Conservation (phyloP, 2,329 filamentous ascomycete species). For the Penicillium sp. region DNA sequence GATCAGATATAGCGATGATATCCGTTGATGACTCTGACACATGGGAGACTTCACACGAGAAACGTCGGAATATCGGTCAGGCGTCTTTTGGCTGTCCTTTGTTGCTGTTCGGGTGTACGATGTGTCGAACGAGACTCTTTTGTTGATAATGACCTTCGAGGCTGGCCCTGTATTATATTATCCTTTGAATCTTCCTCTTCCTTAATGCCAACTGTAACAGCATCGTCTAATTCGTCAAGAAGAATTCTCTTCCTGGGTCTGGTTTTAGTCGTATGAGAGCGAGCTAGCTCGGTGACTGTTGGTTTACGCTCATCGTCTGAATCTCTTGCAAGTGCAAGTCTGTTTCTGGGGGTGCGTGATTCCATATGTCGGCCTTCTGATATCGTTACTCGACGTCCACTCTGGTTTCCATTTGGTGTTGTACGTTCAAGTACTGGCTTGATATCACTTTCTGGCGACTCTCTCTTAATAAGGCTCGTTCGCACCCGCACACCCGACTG, state of each 20-base stretch:
- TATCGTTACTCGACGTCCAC: not conserved
- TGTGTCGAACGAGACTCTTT: not conserved
- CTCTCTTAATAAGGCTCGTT: slow-evolving; percentile 4
- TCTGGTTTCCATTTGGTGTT: not conserved
- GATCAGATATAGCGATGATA: too few species aligned
- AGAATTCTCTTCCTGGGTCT: slow-evolving; percentile 30
- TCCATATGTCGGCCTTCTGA: not conserved
- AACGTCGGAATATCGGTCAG: slow-evolving; percentile 45
- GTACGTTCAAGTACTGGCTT: not conserved
- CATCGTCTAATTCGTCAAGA: slow-evolving; percentile 38
- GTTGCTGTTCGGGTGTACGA: slow-evolving; percentile 11
- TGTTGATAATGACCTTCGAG: slow-evolving; percentile 11
- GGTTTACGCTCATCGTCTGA: not conserved
- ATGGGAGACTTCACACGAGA: slow-evolving; percentile 37
- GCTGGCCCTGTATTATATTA: slow-evolving; percentile 20
- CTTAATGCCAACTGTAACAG: slow-evolving; percentile 18
- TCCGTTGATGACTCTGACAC: too few species aligned
- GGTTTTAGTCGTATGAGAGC: slow-evolving; percentile 3
- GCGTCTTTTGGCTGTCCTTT: slow-evolving; percentile 29
- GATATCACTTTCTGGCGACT: slow-evolving; percentile 2
- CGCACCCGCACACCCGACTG: slow-evolving; percentile 8
- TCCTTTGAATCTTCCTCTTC: slow-evolving; percentile 17
- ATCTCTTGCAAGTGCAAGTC: not conserved
- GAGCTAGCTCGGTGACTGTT: not conserved
- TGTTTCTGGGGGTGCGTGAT: not conserved